phyloP scores from a whole-genome alignment of 2,329 filamentous ascomycete genomes.

The Teratosphaeria nubilosa region DNA sequence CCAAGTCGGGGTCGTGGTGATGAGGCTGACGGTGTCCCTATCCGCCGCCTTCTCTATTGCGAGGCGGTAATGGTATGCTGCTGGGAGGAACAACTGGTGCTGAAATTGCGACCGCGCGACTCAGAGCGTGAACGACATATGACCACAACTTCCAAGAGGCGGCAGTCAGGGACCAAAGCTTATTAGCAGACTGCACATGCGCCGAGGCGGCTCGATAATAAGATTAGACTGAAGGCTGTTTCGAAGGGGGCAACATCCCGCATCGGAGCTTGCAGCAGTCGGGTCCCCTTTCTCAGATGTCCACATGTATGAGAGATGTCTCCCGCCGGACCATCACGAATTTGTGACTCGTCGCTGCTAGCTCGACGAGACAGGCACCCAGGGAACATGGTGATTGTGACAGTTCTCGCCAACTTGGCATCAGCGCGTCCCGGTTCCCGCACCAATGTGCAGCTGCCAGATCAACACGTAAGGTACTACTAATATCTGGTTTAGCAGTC shows the following conservation, averaged over 20 bases:
- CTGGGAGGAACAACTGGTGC: background rate
- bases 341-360: background rate
- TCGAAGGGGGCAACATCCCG: background rate
- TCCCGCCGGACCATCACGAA: background rate
- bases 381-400: no score
- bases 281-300: background rate
- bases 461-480: background rate
- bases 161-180: background rate
- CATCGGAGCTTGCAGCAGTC: background rate
- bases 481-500: background rate
- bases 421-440: no score
- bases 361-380: no score
- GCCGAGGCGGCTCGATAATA: background rate
- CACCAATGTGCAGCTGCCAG: background rate
- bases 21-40: background rate
- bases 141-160: background rate
- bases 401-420: no score
- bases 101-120: background rate
- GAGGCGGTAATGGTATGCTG: background rate
- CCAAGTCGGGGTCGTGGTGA: background rate
- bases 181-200: background rate
- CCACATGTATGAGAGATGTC: background rate
- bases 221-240: background rate
- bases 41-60: background rate
- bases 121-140: background rate